Evolutionary conservation across 225 moss, liverwort and hornwort genomes (phyloP).

Genomic region (Takakia lepidozioides): DNA sequence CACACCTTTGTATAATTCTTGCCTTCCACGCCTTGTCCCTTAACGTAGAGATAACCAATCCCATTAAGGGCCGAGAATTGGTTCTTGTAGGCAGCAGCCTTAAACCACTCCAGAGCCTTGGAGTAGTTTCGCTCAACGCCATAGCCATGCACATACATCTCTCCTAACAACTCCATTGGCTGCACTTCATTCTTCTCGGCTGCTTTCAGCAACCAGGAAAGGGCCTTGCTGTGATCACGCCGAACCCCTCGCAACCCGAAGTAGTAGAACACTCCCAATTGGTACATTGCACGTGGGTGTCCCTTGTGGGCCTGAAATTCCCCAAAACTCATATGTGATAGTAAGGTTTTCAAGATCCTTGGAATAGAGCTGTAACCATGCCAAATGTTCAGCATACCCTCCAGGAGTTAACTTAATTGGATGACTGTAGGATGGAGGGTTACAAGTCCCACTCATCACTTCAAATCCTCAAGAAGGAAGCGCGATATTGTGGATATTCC

Average conservation of each 20-base stretch:
- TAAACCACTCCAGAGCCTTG: constrained; percentile 50
- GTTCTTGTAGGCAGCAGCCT: constrained; percentile 46
- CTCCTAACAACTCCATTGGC: constrained; percentile 64
- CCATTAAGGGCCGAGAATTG: constrained; percentile 57
- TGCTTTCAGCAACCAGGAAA: constrained; percentile 57
- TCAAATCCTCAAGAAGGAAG: no score
- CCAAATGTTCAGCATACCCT: no score
- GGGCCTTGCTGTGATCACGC: constrained; percentile 50
- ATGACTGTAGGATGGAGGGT: no score
- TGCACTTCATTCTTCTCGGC: constrained; percentile 51
- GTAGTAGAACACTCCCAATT: constrained; percentile 60
- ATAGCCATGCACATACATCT: constrained; percentile 62
- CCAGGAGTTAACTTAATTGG: no score
- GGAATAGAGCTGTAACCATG: no score
- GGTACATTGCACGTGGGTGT: constrained; percentile 54
- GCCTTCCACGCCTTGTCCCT: constrained; percentile 58
- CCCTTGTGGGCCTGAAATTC: constrained; percentile 61
- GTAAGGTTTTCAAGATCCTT: no score
- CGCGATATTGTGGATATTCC: no score
- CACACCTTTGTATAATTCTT: constrained; percentile 64
- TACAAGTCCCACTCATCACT: no score
- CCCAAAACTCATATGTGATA: no score
- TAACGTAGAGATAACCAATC: constrained; percentile 58
- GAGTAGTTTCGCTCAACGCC: constrained; percentile 62
- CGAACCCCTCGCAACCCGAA: constrained; percentile 58